Percentiles rank a stretch among this genome's conserved stretches.
These are phyloP conservation scores for Stagonosporopsis cucurbitacearum DNA, from an alignment of 2,329 filamentous ascomycete species.

Conservation along the genomic window DNA sequence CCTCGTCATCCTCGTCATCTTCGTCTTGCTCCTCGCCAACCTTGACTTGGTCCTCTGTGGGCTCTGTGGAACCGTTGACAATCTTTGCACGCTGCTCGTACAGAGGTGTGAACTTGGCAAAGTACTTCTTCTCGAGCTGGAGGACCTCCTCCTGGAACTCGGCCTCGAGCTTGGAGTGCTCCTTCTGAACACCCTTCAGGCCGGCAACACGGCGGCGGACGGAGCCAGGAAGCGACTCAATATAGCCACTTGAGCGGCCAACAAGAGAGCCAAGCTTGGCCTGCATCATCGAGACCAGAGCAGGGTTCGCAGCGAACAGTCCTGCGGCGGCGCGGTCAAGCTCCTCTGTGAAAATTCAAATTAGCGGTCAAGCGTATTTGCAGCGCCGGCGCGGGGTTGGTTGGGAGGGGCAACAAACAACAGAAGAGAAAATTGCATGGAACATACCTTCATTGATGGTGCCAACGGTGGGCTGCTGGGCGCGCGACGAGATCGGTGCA, in stretches of 20 bases:
- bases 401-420: constrained; percentile 32
- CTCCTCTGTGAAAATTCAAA: constrained; percentile 70
- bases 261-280: constrained; percentile 92
- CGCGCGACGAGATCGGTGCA: constrained; percentile 96
- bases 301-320: constrained; percentile 94
- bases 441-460: constrained; percentile 94
- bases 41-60: constrained; percentile 84
- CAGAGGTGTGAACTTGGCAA: constrained; percentile 96
- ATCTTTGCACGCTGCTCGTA: constrained; percentile 95
- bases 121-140: constrained; percentile 99
- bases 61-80: constrained; percentile 85
- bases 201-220: constrained; percentile 94
- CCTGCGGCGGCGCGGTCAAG: constrained; percentile 88
- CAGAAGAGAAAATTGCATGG: constrained; percentile 15
- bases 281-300: constrained; percentile 96
- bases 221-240: constrained; percentile 88
- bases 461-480: constrained; percentile 89
- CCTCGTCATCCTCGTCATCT: constrained; percentile 65
- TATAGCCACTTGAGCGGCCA: constrained; percentile 94
- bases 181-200: constrained; percentile 97
- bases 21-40: constrained; percentile 82
- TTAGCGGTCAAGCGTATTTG: constrained; percentile 46
- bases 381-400: constrained; percentile 34
- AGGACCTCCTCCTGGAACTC: constrained; percentile 99
- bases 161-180: constrained; percentile 96